Evolutionary conservation across 2,329 filamentous ascomycete species (phyloP).

Genomic region (Thelonectria rubi): DNA sequence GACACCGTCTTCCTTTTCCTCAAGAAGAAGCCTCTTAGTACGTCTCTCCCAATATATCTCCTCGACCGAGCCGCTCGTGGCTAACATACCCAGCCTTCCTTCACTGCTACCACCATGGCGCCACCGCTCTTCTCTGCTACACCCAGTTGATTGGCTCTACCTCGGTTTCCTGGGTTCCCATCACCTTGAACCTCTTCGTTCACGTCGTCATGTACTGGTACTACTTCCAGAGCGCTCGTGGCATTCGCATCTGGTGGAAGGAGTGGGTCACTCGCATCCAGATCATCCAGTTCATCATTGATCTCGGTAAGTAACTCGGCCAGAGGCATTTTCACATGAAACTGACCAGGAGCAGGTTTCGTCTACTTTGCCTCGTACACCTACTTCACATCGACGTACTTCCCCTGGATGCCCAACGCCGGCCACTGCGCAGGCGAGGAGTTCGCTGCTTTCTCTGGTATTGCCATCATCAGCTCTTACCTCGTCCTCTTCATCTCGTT

Average conservation of each 20-base stretch:
- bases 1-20: slow-evolving; percentile 97
- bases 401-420: slow-evolving; percentile 80
- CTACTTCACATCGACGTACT: slow-evolving; percentile 95
- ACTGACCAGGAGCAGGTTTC: slow-evolving; percentile 69
- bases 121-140: slow-evolving; percentile 96
- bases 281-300: slow-evolving; percentile 96
- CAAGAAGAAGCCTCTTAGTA: slow-evolving; percentile 96
- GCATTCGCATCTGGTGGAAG: slow-evolving; percentile 99
- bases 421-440: slow-evolving; percentile 95
- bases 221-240: slow-evolving; percentile 98
- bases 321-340: neutral
- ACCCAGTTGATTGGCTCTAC: slow-evolving; percentile 94
- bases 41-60: slow-evolving; percentile 20
- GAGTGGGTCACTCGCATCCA: slow-evolving; percentile 98
- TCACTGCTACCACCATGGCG: slow-evolving; percentile 98
- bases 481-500: slow-evolving; percentile 98
- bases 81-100: slow-evolving; percentile 77
- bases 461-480: slow-evolving; percentile 92
- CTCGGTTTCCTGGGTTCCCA: slow-evolving; percentile 93
- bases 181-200: slow-evolving; percentile 89
- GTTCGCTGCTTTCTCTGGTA: slow-evolving; percentile 92
- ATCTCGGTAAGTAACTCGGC: slow-evolving; percentile 74
- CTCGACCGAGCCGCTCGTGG: slow-evolving; percentile 4
- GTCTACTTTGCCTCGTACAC: slow-evolving; percentile 99
- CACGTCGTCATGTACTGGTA: slow-evolving; percentile 99